These are phyloP conservation scores for Penicillium parvum DNA, from an alignment of 495 filamentous ascomycete genomes.

Conservation along the genomic window DNA sequence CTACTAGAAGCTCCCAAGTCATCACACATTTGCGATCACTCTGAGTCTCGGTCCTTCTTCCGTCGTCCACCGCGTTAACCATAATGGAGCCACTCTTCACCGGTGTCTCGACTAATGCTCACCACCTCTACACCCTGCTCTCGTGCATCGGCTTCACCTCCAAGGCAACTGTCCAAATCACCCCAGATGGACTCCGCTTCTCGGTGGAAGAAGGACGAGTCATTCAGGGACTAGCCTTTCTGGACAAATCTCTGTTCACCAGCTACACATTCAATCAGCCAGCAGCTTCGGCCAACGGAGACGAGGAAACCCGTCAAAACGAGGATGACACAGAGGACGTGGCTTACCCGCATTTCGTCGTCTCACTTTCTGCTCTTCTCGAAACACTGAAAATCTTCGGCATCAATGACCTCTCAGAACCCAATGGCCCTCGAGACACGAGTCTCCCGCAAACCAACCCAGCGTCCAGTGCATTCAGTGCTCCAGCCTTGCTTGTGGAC, in stretches of 20 bases:
- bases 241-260: constrained; percentile 81
- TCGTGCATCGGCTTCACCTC: constrained; percentile 79
- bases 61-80: not conserved
- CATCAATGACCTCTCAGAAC: constrained; percentile 62
- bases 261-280: constrained; percentile 70
- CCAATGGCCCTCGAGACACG: constrained; percentile 42
- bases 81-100: constrained; percentile 59
- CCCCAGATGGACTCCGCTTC: constrained; percentile 77
- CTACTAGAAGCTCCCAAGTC: constrained; percentile 33
- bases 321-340: constrained; percentile 30
- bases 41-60: constrained; percentile 5
- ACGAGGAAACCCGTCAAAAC: constrained; percentile 30
- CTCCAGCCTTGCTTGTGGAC: constrained; percentile 68
- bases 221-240: constrained; percentile 83
- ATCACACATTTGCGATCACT: constrained; percentile 17
- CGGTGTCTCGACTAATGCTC: constrained; percentile 79
- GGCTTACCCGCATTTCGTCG: constrained; percentile 59
- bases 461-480: constrained; percentile 64
- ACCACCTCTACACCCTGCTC: constrained; percentile 84
- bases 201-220: constrained; percentile 78
- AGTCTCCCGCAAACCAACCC: constrained; percentile 44
- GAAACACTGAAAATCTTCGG: constrained; percentile 95
- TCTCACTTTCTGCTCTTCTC: constrained; percentile 80
- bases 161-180: constrained; percentile 80
- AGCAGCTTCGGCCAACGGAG: constrained; percentile 29